These are phyloP conservation scores for Thermothielavioides terrestris DNA, from an alignment of 495 filamentous ascomycete species.

Conservation along the genomic window DNA sequence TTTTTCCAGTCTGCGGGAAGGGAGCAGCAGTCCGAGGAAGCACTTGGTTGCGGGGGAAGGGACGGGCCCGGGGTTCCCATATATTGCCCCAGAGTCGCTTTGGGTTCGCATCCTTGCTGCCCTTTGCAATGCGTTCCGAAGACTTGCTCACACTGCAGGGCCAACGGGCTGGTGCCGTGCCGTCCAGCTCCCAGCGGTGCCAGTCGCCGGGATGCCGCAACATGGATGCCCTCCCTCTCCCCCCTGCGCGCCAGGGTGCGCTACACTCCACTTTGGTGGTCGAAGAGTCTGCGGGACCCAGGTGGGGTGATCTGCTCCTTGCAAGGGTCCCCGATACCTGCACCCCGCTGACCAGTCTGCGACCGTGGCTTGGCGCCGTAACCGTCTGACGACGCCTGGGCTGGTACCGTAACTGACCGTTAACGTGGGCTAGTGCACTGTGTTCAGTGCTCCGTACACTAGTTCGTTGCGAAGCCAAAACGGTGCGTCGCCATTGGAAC, in stretches of 20 bases:
- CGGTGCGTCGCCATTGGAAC: conserved; percentile 3
- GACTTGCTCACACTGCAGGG: neutral
- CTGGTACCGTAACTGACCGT: neutral
- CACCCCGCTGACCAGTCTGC: conserved; percentile 8
- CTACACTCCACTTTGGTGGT: too few relatives aligned
- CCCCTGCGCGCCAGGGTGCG: neutral
- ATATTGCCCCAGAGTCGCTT: conserved; percentile 14
- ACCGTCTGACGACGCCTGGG: neutral
- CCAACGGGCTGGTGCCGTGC: conserved; percentile 6
- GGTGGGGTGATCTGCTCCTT: conserved; percentile 3
- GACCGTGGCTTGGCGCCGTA: conserved; percentile 4
- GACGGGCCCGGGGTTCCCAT: conserved; percentile 10
- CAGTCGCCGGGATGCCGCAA: conserved; percentile 11
- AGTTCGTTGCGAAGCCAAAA: too few relatives aligned
- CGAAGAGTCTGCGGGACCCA: conserved; percentile 10
- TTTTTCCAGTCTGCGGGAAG: too few relatives aligned
- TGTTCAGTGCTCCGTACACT: too few relatives aligned
- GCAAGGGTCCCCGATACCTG: conserved; percentile 8
- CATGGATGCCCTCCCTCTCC: conserved; percentile 1
- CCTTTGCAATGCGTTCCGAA: conserved; percentile 4
- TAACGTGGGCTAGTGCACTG: too few relatives aligned
- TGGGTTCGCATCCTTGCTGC: conserved; percentile 9
- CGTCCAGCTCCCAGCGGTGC: conserved; percentile 4
- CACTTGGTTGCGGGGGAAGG: conserved; percentile 7
- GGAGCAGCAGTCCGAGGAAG: neutral